Conservation (phyloP, 371 early-diverging fungal species). For the Choanephora cucurbitarum region DNA sequence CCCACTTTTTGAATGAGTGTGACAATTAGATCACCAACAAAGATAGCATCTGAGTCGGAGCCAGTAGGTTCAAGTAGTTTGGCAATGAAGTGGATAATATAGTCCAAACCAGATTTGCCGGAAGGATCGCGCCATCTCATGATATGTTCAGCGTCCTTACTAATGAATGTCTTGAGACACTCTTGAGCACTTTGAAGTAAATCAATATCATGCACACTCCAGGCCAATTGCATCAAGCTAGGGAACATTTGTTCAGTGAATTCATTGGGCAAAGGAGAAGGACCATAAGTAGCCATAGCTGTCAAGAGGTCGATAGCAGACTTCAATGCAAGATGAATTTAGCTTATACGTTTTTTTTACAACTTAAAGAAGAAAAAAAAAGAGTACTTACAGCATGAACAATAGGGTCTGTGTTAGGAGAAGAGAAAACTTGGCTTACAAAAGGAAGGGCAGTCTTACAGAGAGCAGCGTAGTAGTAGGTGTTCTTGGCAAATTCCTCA, state of each 20-base stretch:
- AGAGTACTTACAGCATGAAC: slow-evolving; percentile 53
- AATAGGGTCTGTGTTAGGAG: slow-evolving; percentile 45
- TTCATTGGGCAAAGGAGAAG: slow-evolving; percentile 73
- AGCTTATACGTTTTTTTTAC: no score
- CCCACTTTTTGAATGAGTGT: slow-evolving; percentile 83
- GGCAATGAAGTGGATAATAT: slow-evolving; percentile 78
- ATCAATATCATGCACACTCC: slow-evolving; percentile 64
- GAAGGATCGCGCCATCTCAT: slow-evolving; percentile 62
- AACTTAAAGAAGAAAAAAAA: slow-evolving; percentile 4
- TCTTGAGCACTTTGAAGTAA: slow-evolving; percentile 64
- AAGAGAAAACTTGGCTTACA: slow-evolving; percentile 60
- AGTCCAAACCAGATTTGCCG: slow-evolving; percentile 77
- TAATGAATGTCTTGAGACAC: slow-evolving; percentile 64
- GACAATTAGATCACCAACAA: slow-evolving; percentile 88
- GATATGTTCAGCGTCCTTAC: slow-evolving; percentile 68
- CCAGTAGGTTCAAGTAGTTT: slow-evolving; percentile 72
- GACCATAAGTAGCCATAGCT: slow-evolving; percentile 61
- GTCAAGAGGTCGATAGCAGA: slow-evolving; percentile 77
- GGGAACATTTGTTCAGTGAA: slow-evolving; percentile 82
- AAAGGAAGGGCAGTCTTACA: slow-evolving; percentile 72
- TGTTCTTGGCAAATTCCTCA: slow-evolving; percentile 74
- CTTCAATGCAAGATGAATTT: no score
- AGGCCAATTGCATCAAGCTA: slow-evolving; percentile 72
- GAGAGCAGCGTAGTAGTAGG: slow-evolving; percentile 60
- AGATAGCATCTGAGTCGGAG: slow-evolving; percentile 79